Percentiles rank a stretch among this genome's conserved stretches.
phyloP scores from a whole-genome alignment of 1,139 yeast species.

The Hansenula lynferdii region DNA sequence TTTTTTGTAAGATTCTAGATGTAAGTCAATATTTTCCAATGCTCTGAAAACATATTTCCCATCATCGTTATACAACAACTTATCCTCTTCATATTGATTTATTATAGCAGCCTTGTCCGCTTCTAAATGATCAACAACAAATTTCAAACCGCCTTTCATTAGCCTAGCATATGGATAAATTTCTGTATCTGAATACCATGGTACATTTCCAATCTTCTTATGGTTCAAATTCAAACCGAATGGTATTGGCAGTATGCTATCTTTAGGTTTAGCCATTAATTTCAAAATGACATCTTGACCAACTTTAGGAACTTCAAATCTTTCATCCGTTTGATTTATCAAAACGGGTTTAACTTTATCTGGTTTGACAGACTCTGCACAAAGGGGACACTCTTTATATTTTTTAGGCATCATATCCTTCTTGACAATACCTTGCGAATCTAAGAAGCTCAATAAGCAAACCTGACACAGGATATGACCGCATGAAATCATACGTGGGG shows the following conservation, averaged over 20 bases:
- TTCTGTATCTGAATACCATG: conserved; percentile 34
- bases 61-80: conserved; percentile 52
- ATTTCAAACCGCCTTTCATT: conserved; percentile 56
- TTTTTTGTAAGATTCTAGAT: conserved; percentile 26
- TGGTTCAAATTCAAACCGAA: conserved; percentile 31
- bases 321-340: conserved; percentile 45
- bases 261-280: conserved; percentile 67
- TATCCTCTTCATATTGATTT: conserved; percentile 49
- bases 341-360: conserved; percentile 67
- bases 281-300: conserved; percentile 59
- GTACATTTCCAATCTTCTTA: conserved; percentile 32
- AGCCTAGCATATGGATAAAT: conserved; percentile 49
- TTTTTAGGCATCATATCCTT: conserved; percentile 35
- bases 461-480: conserved; percentile 90
- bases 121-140: conserved; percentile 48
- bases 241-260: conserved; percentile 62
- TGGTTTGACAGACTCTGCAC: conserved; percentile 61
- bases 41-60: conserved; percentile 58
- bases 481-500: conserved; percentile 93
- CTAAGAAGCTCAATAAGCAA: conserved; percentile 71
- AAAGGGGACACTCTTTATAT: conserved; percentile 80
- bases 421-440: conserved; percentile 41
- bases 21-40: conserved; percentile 44
- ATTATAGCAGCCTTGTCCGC: conserved; percentile 49
- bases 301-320: conserved; percentile 55